Evolutionary conservation across 805 yeast species (phyloP).

Genomic region (Vanderwaltozyma tropicalis): DNA sequence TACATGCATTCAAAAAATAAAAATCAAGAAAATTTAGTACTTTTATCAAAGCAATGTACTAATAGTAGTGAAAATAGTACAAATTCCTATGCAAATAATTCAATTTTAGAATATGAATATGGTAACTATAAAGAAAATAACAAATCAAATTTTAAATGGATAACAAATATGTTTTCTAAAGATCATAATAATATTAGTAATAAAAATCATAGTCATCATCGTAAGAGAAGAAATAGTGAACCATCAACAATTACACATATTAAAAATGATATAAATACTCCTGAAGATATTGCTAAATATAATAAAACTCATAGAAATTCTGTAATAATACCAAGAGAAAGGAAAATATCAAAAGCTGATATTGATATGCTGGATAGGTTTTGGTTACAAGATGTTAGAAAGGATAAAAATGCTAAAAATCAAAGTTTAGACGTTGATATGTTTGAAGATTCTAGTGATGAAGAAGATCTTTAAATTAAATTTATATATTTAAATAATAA

Average conservation of each 20-base stretch:
- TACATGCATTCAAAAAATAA: no score
- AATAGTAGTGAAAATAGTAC: neutral
- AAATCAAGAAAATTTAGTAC: neutral
- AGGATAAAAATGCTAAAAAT: neutral
- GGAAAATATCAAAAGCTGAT: constrained; percentile 3
- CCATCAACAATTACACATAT: neutral
- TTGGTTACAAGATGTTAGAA: constrained; percentile 21
- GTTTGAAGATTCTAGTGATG: constrained; percentile 27
- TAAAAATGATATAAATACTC: constrained; percentile 1
- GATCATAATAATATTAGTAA: no score
- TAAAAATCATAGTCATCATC: neutral
- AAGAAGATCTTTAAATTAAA: constrained; percentile 7
- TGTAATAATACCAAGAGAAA: constrained; percentile 3
- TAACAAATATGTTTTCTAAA: neutral
- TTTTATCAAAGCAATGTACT: neutral
- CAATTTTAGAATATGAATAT: neutral
- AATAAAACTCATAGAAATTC: neutral
- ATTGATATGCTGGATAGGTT: constrained; percentile 13
- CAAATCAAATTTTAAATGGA: neutral
- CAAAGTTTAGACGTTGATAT: constrained; percentile 16
- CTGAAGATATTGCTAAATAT: neutral
- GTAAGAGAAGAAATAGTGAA: neutral
- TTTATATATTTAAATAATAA: neutral
- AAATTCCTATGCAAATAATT: neutral
- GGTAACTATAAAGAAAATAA: neutral